A percentile compares a stretch with the other conserved stretches of the same genome.
Conservation (phyloP, 306 rosid genomes). For the Vachellia collinsii region DNA sequence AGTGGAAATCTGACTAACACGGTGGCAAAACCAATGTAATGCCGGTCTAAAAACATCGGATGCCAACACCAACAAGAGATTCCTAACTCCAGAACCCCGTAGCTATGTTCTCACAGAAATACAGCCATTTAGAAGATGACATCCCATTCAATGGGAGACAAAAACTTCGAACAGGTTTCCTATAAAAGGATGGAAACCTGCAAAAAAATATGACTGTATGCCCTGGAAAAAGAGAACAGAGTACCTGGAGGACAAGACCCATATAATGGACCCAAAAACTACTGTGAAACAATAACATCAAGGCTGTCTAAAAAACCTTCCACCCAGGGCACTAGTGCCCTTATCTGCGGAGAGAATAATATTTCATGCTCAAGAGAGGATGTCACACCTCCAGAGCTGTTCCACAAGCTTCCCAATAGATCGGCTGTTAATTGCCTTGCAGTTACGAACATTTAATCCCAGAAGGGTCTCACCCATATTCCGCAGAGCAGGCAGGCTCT, state of each 20-base stretch:
- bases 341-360: background rate
- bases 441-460: constrained; percentile 77
- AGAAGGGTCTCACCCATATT: constrained; percentile 64
- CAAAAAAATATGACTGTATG: constrained; percentile 64
- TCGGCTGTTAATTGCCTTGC: constrained; percentile 68
- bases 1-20: constrained; percentile 32
- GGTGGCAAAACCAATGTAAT: constrained; percentile 50
- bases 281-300: constrained; percentile 44
- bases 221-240: constrained; percentile 73
- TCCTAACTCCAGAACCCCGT: constrained; percentile 56
- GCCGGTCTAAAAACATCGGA: constrained; percentile 56
- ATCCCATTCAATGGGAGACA: constrained; percentile 46
- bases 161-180: constrained; percentile 66
- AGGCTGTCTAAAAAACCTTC: constrained; percentile 46
- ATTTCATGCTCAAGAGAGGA: constrained; percentile 60
- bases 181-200: constrained; percentile 60
- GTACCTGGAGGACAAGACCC: constrained; percentile 66
- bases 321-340: constrained; percentile 20
- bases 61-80: constrained; percentile 55
- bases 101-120: constrained; percentile 58
- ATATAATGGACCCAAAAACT: constrained; percentile 80
- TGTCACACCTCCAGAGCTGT: constrained; percentile 78
- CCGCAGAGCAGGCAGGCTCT: constrained; percentile 60
- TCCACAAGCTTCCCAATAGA: constrained; percentile 57
- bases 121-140: constrained; percentile 52